These are phyloP conservation scores for Ichthyophthirius multifiliis DNA, from an alignment of 169 alveolate genomes.

Conservation along the genomic window DNA sequence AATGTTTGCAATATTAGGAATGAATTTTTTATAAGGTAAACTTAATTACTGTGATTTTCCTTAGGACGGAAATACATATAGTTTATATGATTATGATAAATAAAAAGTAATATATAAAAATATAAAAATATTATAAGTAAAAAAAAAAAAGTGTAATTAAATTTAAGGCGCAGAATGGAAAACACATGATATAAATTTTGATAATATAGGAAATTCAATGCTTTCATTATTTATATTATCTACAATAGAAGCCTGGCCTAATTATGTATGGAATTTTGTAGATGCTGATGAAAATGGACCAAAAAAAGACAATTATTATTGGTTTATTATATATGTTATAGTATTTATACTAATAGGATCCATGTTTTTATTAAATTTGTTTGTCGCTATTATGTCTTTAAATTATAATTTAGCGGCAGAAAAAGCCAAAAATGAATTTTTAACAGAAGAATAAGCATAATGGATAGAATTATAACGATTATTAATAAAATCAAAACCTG, in stretches of 20 bases:
- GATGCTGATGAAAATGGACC: conserved; percentile 58
- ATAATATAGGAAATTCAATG: conserved; percentile 51
- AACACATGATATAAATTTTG: conserved; percentile 51
- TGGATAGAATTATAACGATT: conserved; percentile 70
- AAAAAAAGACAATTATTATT: conserved; percentile 30
- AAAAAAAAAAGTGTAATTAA: not conserved
- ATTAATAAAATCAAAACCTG: conserved; percentile 64
- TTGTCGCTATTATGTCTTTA: conserved; percentile 76
- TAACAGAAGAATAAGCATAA: conserved; percentile 29
- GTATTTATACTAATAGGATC: conserved; percentile 71
- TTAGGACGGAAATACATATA: not conserved
- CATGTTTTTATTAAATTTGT: conserved; percentile 68
- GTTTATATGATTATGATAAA: no score
- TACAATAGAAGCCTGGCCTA: conserved; percentile 65
- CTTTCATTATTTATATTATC: conserved; percentile 51
- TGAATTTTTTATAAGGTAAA: conserved; percentile 26
- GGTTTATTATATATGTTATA: conserved; percentile 50
- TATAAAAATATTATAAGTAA: no score
- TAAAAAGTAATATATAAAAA: not conserved
- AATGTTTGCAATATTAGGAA: conserved; percentile 41
- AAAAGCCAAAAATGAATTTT: conserved; percentile 54
- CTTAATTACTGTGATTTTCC: conserved; percentile 17
- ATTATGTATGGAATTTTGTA: conserved; percentile 17
- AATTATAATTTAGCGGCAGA: conserved; percentile 73
- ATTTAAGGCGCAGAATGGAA: conserved; percentile 37